Conservation (phyloP, 2,329 filamentous ascomycete species). For the Ilyonectria mors-panacis region DNA sequence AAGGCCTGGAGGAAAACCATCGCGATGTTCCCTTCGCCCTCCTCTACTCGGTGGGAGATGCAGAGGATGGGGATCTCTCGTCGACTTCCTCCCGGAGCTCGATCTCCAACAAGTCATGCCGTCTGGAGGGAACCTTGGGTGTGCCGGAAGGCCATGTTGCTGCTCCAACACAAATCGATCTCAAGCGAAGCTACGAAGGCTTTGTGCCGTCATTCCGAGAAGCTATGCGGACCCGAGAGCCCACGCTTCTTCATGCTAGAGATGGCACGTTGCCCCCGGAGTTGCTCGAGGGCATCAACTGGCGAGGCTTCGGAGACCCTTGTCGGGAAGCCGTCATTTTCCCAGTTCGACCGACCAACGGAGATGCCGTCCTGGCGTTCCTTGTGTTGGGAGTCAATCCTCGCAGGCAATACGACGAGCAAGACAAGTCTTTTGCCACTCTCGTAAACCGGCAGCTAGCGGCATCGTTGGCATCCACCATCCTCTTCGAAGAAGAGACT, state of each 20-base stretch:
- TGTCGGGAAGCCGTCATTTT: constrained; percentile 75
- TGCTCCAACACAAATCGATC: constrained; percentile 52
- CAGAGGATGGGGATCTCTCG: constrained; percentile 53
- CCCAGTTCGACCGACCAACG: constrained; percentile 76
- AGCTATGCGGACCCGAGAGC: constrained; percentile 55
- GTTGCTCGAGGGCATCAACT: constrained; percentile 71
- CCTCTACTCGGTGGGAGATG: constrained; percentile 58
- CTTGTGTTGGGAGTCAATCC: constrained; percentile 79
- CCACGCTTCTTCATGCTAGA: constrained; percentile 54
- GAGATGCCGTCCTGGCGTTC: constrained; percentile 75
- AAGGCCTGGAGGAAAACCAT: constrained; percentile 53
- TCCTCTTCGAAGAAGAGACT: constrained; percentile 77
- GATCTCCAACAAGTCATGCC: constrained; percentile 54
- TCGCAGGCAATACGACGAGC: constrained; percentile 77
- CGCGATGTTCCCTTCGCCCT: constrained; percentile 59
- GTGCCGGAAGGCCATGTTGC: constrained; percentile 53
- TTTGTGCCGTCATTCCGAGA: constrained; percentile 56
- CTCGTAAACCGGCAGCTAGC: constrained; percentile 64
- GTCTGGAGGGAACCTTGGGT: constrained; percentile 54
- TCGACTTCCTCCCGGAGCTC: constrained; percentile 54
- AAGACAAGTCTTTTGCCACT: constrained; percentile 73
- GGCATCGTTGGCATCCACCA: constrained; percentile 74
- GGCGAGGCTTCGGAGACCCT: constrained; percentile 73
- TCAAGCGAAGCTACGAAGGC: constrained; percentile 53
- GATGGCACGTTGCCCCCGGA: constrained; percentile 69